Percentiles rank a stretch among this genome's conserved stretches.
Conservation (phyloP, 805 yeast genomes). For the Kodamaea nitidulidarum region DNA sequence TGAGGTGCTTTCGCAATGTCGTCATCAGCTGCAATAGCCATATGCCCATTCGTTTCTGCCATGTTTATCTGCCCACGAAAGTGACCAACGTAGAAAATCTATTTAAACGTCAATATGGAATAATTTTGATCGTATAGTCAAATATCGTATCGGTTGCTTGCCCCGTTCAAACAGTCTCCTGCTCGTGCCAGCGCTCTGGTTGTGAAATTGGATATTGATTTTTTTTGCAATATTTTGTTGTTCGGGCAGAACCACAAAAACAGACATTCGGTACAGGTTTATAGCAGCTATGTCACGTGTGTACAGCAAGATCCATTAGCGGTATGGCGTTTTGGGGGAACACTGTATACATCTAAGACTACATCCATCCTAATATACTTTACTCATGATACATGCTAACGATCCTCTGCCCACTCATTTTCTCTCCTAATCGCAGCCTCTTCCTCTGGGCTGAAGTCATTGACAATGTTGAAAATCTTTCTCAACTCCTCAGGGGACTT, state of each 20-base stretch:
- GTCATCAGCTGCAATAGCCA: background rate
- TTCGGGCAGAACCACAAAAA: background rate
- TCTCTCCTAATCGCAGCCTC: conserved; percentile 85
- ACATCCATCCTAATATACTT: background rate
- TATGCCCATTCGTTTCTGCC: background rate
- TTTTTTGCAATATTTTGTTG: conserved; percentile 4
- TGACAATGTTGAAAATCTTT: conserved; percentile 73
- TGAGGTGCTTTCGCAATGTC: background rate
- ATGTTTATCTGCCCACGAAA: background rate
- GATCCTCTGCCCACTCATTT: conserved; percentile 89
- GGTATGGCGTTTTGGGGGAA: too few species aligned
- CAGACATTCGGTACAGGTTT: background rate
- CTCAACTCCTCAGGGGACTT: conserved; percentile 78
- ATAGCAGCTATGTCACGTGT: background rate
- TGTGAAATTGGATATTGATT: background rate
- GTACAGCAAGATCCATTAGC: too few species aligned
- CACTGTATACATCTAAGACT: too few species aligned
- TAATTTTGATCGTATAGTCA: too few species aligned
- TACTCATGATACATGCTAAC: conserved; percentile 30
- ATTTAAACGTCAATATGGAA: too few species aligned
- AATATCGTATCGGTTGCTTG: too few species aligned
- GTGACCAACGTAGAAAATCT: background rate
- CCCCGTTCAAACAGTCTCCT: background rate
- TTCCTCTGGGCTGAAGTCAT: conserved; percentile 82
- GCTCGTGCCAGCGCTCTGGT: background rate